phyloP scores from a whole-genome alignment of 169 alveolate species.

The Plasmodium cynomolgi region DNA sequence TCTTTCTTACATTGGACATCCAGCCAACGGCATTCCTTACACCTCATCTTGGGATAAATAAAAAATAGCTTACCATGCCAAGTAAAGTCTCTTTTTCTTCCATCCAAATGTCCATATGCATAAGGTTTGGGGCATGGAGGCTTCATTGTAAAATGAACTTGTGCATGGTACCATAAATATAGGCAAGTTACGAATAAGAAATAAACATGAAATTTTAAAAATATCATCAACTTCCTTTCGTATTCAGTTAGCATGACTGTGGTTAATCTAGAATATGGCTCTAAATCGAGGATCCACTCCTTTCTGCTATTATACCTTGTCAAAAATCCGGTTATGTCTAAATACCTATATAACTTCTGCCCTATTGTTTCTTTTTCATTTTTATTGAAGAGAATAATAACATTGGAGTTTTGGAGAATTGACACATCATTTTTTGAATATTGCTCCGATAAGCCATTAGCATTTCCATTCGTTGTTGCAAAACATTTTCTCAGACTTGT shows the following conservation, averaged over 20 bases:
- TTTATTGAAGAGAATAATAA: conserved; percentile 40
- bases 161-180: conserved; percentile 73
- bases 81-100: conserved; percentile 86
- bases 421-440: conserved; percentile 31
- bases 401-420: conserved; percentile 53
- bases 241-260: conserved; percentile 78
- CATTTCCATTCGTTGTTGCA: conserved; percentile 21
- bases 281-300: conserved; percentile 81
- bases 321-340: conserved; percentile 81
- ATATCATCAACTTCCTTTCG: conserved; percentile 79
- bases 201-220: conserved; percentile 76
- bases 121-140: conserved; percentile 80
- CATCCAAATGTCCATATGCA: conserved; percentile 79
- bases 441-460: conserved; percentile 1
- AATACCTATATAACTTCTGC: conserved; percentile 80
- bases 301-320: conserved; percentile 80
- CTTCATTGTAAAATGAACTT: conserved; percentile 77
- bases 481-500: conserved; percentile 22
- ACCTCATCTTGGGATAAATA: conserved; percentile 87
- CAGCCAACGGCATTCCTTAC: conserved; percentile 90
- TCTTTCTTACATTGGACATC: conserved; percentile 88
- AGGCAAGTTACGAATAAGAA: conserved; percentile 66
- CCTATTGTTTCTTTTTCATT: conserved; percentile 73
- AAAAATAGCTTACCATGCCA: conserved; percentile 88
- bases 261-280: conserved; percentile 74